A percentile compares a stretch with the other conserved stretches of the same genome.
Conservation (phyloP, 179 eudicot genomes). For the Silene noctiflora region DNA sequence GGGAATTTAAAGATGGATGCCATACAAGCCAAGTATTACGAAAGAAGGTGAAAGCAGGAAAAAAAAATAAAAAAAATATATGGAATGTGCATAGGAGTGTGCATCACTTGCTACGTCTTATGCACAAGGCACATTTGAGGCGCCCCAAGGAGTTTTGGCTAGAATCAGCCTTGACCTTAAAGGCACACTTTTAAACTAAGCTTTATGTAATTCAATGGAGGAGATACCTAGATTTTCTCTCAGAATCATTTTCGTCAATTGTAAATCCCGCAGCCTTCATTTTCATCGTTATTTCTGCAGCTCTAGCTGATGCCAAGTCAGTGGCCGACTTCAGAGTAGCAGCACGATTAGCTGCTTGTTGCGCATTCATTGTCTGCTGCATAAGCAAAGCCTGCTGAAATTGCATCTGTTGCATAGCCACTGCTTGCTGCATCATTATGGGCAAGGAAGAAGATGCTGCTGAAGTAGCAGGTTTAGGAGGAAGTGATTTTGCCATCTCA, state of each 20-base stretch:
- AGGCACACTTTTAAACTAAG: neutral
- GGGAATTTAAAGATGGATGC: neutral
- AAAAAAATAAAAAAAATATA: too few species aligned
- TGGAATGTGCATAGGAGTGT: neutral
- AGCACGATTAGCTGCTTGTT: conserved; percentile 95
- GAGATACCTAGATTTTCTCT: conserved; percentile 63
- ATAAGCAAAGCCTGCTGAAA: conserved; percentile 90
- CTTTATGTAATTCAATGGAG: neutral
- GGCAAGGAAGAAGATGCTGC: conserved; percentile 71
- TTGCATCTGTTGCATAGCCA: conserved; percentile 97
- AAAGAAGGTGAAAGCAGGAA: neutral
- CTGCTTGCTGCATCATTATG: conserved; percentile 96
- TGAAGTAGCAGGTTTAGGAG: conserved; percentile 61
- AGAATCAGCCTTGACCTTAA: neutral
- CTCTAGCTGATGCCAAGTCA: conserved; percentile 93
- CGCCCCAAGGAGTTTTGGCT: neutral
- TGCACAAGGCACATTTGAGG: neutral
- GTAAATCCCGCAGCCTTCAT: conserved; percentile 70
- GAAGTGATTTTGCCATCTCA: conserved; percentile 97
- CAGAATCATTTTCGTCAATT: conserved; percentile 47
- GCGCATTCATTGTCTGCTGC: conserved; percentile 93
- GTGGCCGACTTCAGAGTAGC: conserved; percentile 93
- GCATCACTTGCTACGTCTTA: neutral
- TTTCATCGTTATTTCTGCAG: conserved; percentile 88
- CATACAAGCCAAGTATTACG: neutral